Evolutionary conservation across 495 filamentous ascomycete species (phyloP), one percentile per base, ranked within the genome.

Genomic region (Neurospora sp.): DNA sequence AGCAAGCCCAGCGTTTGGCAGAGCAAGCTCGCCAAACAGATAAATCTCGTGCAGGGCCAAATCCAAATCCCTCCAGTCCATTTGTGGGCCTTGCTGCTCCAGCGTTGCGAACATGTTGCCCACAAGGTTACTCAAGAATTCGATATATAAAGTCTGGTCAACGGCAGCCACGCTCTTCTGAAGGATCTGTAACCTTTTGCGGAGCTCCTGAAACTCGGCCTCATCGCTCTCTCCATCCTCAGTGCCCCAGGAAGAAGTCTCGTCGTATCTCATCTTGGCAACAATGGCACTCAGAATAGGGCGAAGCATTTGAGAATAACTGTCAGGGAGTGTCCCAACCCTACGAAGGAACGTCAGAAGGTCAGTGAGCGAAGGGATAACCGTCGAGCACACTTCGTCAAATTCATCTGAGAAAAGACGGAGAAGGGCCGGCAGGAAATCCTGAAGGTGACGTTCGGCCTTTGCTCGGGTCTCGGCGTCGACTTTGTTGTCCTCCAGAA

Each of bases 381-480:
- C 93, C 8, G 93, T 95, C 49, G 94, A 95, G 82, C 95, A 98
- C 74, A 98, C 90, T 80, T 99, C 96, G 81, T 99, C 96, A 78
- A 93, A 99, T 82, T 99, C 95, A 79, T 99, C 96, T 31, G 93
- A 93, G 80, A 99, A 96, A 84, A 97, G 97, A 42, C 94, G 92
- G 38, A 99, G 84, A 23, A 98, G 86, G 71, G 93, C 89, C 2
- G 94, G 93, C 66, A 96, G 82, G 80, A 99, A 97, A 62, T 86
- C 86, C 77, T 92, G 91, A 39, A 98, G 82, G 60, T 95, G 86
- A 76, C 90, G 89, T 40, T 92, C 92, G 70, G 94, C 93, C 75
- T 87, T 86, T 12, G 83, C 84, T 69, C 88, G 84, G 38, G 89
- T 86, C 37, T 85, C 79, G 44, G 91, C 89, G 69, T 85, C 81